These are phyloP conservation scores for Plasmodium adleri DNA, from an alignment of 169 alveolate genomes.

Conservation along the genomic window DNA sequence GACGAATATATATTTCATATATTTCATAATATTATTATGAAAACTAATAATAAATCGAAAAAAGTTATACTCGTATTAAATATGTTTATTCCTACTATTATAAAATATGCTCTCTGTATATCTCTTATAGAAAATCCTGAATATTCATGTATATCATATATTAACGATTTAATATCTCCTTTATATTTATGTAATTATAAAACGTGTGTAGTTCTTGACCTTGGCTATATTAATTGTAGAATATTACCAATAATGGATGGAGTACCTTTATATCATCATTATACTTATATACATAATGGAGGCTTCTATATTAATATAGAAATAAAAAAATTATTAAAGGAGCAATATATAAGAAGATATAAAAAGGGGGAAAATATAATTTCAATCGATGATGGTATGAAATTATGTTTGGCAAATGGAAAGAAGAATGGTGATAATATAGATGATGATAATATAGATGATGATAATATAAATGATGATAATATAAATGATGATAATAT, in stretches of 20 bases:
- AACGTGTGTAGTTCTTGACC: conserved; percentile 64
- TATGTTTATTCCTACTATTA: conserved; percentile 69
- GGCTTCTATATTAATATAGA: conserved; percentile 68
- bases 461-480: not conserved
- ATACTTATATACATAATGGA: conserved; percentile 66
- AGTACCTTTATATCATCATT: conserved; percentile 66
- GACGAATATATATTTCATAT: conserved; percentile 49
- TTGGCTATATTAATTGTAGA: conserved; percentile 65
- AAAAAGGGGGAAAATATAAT: not conserved
- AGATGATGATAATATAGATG: not conserved
- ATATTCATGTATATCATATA: conserved; percentile 50
- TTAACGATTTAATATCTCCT: conserved; percentile 70
- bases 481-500: not conserved
- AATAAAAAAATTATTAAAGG: conserved; percentile 45
- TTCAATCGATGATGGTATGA: no score
- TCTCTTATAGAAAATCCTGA: conserved; percentile 51
- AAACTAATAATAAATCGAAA: conserved; percentile 51
- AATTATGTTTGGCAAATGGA: not conserved
- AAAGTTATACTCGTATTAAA: conserved; percentile 64
- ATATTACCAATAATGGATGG: conserved; percentile 61
- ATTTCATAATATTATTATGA: conserved; percentile 27
- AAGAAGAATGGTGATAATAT: not conserved
- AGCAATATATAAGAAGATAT: conserved; percentile 41
- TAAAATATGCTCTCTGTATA: conserved; percentile 70
- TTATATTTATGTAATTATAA: conserved; percentile 63